Base-by-base conservation (phyloP, 495 filamentous ascomycete genomes). In the Podospora sp. region DNA sequence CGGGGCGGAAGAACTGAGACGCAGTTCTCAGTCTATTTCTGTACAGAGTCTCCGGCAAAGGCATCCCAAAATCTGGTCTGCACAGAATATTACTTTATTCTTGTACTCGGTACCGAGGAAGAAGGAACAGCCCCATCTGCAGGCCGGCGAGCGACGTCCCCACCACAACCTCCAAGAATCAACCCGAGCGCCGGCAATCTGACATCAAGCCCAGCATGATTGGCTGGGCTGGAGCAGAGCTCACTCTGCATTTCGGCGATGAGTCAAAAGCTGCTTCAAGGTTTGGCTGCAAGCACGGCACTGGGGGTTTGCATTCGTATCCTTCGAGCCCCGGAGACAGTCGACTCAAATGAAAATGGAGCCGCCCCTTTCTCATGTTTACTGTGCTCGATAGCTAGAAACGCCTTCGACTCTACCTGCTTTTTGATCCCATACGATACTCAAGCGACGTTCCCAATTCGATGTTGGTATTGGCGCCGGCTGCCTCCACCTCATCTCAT, bases 131-230 rank as follows among this genome's bases (percentile, higher is more conserved):
- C 25, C 71, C 67, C 75, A 76, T 72, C 73, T 73, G 65, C 70
- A 68, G 68, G 8, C 70, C 75, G 75, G 75, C 75, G 75, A 77
- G 73, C 69, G 57, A 16, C 68, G 69, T 57, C 49, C 61, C 33
- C 51, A 49, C 59, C 50, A 36, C 26, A 26, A 56, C 36, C 51
- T 27, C 21, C 40, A 51, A 56, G 33, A 65, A 22, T 65, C 51
- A 33, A 22, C 60, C 35, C 60, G 21, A 62, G 35, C n/a, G 14
- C 16, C 29, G 55, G 25, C 62, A 16, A 53, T 24, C 51, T 36
- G 29, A 16, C 51, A 29, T 29, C 51, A 40, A 64, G n/a, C 7
- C 49, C 49, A 21, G n/a, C 63, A 6, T 25, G n/a, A 57, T 57
- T 65, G 63, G 63, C 63, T 35, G 22, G 21, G 18, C 18, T 26